Evolutionary conservation across 2,329 filamentous ascomycete genomes (phyloP), one percentile per base, ranked within the genome.

Genomic region (Aspergillus nomiae): DNA sequence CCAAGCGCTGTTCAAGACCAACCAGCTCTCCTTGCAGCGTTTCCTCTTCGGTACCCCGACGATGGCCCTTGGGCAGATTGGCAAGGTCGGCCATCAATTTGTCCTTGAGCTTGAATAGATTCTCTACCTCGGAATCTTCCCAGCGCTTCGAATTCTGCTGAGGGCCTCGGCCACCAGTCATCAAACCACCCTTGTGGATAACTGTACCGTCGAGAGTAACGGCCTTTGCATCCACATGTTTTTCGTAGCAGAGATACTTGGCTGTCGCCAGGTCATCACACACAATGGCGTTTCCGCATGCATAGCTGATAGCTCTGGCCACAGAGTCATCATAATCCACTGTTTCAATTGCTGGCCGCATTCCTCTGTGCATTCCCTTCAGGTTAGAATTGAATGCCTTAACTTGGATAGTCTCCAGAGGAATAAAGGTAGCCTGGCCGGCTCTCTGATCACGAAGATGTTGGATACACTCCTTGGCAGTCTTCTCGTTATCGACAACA

Each of bases 351-450:
- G 94, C 96, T 62, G 97, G 86, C 9, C 94, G 89, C 77, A 89
- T 89, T 53, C 91, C 92, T 45, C 92, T 91, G 60, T 92, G 86
- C 76, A 97, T 90, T 32, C 93, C 92, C 79, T 97, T 97, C 68
- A 99, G 84, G 63, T 92, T 94, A 6, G 92, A 91, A 75, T 96
- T 96, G 63, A 95, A 87, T 12, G 92, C 89, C 76, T 92, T 94
- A 74, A 97, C 94, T 73, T 98, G 96, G 76, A 99, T 97, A 58
- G 96, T 97, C 82, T 99, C 95, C 21, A 99, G 85, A 1, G 95
- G 95, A 66, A 98, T 94, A 77, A 99, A 98, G 1, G 92, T 97
- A 79, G 95, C 92, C 62, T 94, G 92, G 8, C 91, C 87, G 59
- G 91, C 89, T 61, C 92, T 89, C 74, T 97, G 92, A 67, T 97